Evolutionary conservation across 75 land plant species (phyloP).

Genomic region (Adiantum capillusveneris): DNA sequence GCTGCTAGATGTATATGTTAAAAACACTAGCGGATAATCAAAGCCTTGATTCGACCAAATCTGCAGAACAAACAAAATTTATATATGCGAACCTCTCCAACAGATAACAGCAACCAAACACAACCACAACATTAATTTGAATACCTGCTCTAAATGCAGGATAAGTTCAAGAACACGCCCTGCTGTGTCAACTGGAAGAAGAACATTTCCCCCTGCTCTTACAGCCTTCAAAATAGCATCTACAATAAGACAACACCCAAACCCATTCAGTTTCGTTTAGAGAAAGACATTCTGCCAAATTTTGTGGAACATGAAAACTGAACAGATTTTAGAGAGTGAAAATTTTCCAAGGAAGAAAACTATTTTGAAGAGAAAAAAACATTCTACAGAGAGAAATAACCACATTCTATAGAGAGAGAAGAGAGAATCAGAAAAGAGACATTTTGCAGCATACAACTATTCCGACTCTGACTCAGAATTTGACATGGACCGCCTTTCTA

Average conservation of each 20-base stretch:
- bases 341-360: no score
- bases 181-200: constrained; percentile 90
- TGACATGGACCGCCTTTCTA: no score
- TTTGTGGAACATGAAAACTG: no score
- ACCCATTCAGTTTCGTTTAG: no score
- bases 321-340: no score
- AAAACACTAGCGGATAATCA: constrained; percentile 64
- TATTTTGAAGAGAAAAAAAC: no score
- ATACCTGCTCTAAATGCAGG: constrained; percentile 73
- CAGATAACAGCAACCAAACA: neutral
- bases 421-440: no score
- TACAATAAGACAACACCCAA: constrained; percentile 18
- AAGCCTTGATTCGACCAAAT: constrained; percentile 55
- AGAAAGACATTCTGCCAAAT: no score
- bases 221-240: constrained; percentile 64
- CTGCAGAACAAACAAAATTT: constrained; percentile 38
- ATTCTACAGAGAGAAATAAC: no score
- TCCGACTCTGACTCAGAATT: no score
- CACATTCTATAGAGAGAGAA: no score
- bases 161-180: constrained; percentile 87
- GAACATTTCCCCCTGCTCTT: constrained; percentile 70
- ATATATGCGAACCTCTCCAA: neutral
- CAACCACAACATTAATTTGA: constrained; percentile 1
- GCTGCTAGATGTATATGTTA: constrained; percentile 78
- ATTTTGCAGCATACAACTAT: no score